These are phyloP conservation scores for Fusarium sp. DNA, from an alignment of 2,329 filamentous ascomycete species.

Conservation along the genomic window DNA sequence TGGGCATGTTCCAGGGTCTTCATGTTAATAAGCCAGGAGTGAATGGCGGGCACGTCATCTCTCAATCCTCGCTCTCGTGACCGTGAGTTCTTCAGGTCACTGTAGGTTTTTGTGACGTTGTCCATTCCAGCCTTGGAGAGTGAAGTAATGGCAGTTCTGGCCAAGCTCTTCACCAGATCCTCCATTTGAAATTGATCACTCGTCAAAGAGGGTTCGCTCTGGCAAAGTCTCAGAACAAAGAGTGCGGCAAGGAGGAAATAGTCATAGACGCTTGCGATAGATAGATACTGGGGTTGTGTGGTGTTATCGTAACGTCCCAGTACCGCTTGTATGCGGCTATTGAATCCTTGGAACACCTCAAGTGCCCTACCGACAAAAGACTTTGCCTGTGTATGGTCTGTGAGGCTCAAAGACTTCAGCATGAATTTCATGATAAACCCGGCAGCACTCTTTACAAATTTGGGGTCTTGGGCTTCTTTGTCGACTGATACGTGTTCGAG, in stretches of 20 bases:
- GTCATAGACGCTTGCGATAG: constrained; percentile 46
- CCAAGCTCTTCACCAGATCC: constrained; percentile 58
- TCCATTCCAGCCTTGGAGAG: constrained; percentile 59
- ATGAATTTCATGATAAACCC: constrained; percentile 63
- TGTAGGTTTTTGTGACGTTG: constrained; percentile 60
- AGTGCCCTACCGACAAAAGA: constrained; percentile 58
- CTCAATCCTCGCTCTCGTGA: constrained; percentile 65
- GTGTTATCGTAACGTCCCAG: constrained; percentile 11
- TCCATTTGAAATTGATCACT: constrained; percentile 60
- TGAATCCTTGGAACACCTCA: constrained; percentile 58
- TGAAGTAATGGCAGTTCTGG: constrained; percentile 52
- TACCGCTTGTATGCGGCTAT: constrained; percentile 45
- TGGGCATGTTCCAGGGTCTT: constrained; percentile 62
- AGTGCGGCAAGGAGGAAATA: constrained; percentile 50
- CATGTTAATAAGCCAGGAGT: constrained; percentile 71
- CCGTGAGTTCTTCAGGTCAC: constrained; percentile 58
- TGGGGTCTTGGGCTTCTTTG: constrained; percentile 16
- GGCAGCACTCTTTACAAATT: constrained; percentile 47
- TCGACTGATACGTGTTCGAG: constrained; percentile 38
- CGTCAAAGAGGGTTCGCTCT: constrained; percentile 47
- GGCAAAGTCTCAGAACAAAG: constrained; percentile 58
- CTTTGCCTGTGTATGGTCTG: constrained; percentile 49
- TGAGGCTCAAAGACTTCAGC: constrained; percentile 56
- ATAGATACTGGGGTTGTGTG: constrained; percentile 1
- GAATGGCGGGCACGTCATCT: constrained; percentile 56